Conservation (phyloP, 202 grass and related monocot genomes). For the Carex arenaria region DNA sequence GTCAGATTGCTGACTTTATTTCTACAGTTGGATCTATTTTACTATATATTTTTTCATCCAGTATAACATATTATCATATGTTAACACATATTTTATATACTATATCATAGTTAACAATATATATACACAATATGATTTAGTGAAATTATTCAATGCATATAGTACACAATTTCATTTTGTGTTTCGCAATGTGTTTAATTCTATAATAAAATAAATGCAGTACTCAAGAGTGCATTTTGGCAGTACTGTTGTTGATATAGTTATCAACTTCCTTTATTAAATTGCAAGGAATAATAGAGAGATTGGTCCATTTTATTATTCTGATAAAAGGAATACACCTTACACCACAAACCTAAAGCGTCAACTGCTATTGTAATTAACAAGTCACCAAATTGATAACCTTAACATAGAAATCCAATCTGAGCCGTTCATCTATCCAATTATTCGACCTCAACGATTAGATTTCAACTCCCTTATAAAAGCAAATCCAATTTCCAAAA, state of each 20-base stretch:
- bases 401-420: background rate
- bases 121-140: background rate
- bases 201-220: background rate
- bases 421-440: background rate
- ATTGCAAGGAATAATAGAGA: background rate
- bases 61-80: too few relatives aligned
- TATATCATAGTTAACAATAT: background rate
- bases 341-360: background rate
- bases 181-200: background rate
- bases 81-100: background rate
- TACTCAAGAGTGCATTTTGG: background rate
- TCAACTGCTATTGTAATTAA: background rate
- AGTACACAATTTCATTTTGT: background rate
- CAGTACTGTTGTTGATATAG: background rate
- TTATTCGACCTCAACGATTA: background rate
- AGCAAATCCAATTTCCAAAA: background rate
- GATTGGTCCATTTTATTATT: too few relatives aligned
- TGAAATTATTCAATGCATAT: background rate
- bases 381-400: background rate
- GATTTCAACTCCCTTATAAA: background rate
- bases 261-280: background rate
- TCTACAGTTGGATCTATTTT: background rate
- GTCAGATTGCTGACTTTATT: too few relatives aligned
- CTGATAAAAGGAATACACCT: too few relatives aligned
- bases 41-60: background rate